Base-by-base conservation (phyloP, 139 green algal species). In the Chlorella sorokiniana region DNA sequence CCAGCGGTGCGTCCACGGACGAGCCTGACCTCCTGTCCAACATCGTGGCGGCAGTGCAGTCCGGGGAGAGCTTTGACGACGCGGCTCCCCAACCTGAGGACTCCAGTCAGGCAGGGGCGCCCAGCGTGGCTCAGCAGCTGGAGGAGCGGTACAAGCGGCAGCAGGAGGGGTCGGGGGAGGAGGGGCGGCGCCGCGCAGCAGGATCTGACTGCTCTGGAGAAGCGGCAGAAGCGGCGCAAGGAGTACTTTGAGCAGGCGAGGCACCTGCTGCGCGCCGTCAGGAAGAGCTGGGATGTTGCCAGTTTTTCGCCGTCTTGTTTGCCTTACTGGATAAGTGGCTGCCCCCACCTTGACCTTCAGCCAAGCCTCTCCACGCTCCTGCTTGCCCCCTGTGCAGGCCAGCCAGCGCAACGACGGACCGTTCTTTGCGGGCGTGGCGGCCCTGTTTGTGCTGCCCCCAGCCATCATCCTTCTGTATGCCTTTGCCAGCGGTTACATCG, bases 161-260 rank as follows among this genome's bases (percentile, higher is more conserved):
- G 67, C 48, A 83, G 78, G 44, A 48, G 10, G 45, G 6, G 27
- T 40, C 31, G 41, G 73, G 14, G 31, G 75, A 18, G 56, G 59
- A 25, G 75, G 75, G 31, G 37, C 35, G 33, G 37, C 29, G 29
- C 16, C 23, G 35, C 8, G 44, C 45, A 77, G 44, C 70, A 54
- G 25, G 22, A 37, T 40, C 52, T 76, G 25, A 61, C 52, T 1
- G 79, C 76, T 4, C 59, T 74, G 31, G 51, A 83, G 73, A 40
- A 42, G 38, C 79, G 84, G 11, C 27, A 71, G 73, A 31, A 76
- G 61, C 33, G 42, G 68, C 79, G 84, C 22, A 82, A 85, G 38
- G 74, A 86, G 16, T 84, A 81, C 51, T 69, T 88, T 42, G 74
- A 79, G 44, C 35, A 82, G 56, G 84, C 78, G 59, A 16, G 38